Conservation (phyloP, 805 yeast species). For the Vanderwaltozyma polyspora region DNA sequence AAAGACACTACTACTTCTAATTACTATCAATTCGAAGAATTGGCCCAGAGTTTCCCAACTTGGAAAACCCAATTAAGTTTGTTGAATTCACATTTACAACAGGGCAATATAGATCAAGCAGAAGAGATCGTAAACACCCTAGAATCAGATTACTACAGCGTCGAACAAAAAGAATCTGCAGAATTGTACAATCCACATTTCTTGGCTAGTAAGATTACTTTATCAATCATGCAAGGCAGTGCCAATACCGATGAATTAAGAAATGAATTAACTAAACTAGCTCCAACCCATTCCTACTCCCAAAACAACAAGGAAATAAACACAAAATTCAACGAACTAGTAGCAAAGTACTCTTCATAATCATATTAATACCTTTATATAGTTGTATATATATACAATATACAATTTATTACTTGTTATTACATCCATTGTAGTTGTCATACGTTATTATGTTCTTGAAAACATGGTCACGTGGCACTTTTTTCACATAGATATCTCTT, state of each 20-base stretch:
- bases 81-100: slow-evolving; percentile 65
- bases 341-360: slow-evolving; percentile 37
- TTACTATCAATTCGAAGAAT: slow-evolving; percentile 69
- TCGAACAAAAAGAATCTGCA: slow-evolving; percentile 22
- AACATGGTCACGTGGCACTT: no score
- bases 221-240: slow-evolving; percentile 47
- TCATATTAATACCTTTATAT: no score
- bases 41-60: slow-evolving; percentile 42
- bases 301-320: slow-evolving; percentile 51
- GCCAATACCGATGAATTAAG: slow-evolving; percentile 33
- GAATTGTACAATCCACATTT: slow-evolving; percentile 34
- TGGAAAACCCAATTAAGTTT: slow-evolving; percentile 49
- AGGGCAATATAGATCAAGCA: slow-evolving; percentile 76
- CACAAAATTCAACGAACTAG: slow-evolving; percentile 56
- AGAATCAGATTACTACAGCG: slow-evolving; percentile 32
- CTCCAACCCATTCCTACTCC: slow-evolving; percentile 48
- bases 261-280: slow-evolving; percentile 33
- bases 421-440: background rate
- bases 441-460: no score
- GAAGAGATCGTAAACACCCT: slow-evolving; percentile 45
- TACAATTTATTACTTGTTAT: background rate
- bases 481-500: no score
- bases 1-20: slow-evolving; percentile 30
- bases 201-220: slow-evolving; percentile 55
- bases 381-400: background rate